These are phyloP conservation scores for Bipolaris cookei DNA, from an alignment of 2,329 filamentous ascomycete genomes.

Conservation along the genomic window DNA sequence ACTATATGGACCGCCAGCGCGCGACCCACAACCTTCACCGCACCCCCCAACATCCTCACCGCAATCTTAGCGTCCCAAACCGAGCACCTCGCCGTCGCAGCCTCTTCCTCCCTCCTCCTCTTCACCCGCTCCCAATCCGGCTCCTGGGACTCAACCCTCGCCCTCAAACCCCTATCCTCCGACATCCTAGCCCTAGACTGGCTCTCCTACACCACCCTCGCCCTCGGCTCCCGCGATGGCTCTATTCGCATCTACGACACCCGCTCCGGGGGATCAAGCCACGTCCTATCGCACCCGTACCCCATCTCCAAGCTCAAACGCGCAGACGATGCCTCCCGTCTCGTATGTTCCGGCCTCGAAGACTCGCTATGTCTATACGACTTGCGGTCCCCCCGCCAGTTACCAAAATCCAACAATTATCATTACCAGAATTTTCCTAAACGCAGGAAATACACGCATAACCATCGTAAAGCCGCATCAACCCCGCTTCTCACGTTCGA, in stretches of 20 bases:
- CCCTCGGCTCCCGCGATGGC: constrained; percentile 42
- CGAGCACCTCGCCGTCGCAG: constrained; percentile 44
- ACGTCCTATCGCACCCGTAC: constrained; percentile 36
- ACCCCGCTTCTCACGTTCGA: constrained; percentile 30
- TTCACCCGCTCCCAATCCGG: constrained; percentile 29
- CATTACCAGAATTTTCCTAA: constrained; percentile 12
- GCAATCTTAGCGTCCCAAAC: constrained; percentile 28
- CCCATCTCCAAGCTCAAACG: constrained; percentile 33
- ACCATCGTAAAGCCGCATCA: background rate
- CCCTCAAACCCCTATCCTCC: constrained; percentile 15
- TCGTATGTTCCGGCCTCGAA: constrained; percentile 38
- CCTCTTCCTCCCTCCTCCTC: constrained; percentile 33
- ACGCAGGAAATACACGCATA: constrained; percentile 18
- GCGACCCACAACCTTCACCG: constrained; percentile 25
- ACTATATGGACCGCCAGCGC: constrained; percentile 40
- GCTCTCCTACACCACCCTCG: constrained; percentile 40
- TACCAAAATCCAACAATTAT: background rate
- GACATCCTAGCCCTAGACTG: constrained; percentile 47
- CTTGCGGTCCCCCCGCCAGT: constrained; percentile 30
- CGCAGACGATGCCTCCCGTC: constrained; percentile 34
- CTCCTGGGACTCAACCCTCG: constrained; percentile 27
- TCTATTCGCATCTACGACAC: constrained; percentile 44
- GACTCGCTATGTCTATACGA: constrained; percentile 43
- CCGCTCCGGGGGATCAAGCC: constrained; percentile 32
- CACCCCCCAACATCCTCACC: constrained; percentile 14